A percentile compares a stretch with the other conserved stretches of the same genome.
phyloP scores from a whole-genome alignment of 208 protist species.

The Crithidia expoeki region DNA sequence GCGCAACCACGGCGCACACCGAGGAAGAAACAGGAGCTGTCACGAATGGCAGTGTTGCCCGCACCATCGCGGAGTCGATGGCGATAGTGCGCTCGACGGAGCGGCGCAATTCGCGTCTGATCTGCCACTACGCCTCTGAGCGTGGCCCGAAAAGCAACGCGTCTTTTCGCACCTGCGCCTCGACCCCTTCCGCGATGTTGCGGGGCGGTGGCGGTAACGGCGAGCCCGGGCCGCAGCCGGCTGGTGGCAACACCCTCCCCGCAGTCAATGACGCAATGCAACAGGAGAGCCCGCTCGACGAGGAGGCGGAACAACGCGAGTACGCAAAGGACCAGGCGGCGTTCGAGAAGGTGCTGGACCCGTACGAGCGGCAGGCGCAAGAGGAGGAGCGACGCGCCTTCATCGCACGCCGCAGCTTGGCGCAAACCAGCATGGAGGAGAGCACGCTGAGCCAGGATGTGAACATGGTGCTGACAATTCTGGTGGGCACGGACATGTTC shows the following conservation, averaged over 20 bases:
- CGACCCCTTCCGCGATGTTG: too few relatives aligned
- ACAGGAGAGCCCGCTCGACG: conserved; percentile 5
- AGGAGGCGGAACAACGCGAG: conserved; percentile 18
- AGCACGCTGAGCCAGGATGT: conserved; percentile 57
- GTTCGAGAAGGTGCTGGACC: conserved; percentile 23
- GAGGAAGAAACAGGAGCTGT: background rate
- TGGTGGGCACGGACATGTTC: conserved; percentile 68
- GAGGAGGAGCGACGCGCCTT: conserved; percentile 33
- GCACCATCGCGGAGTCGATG: conserved; percentile 25
- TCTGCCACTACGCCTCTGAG: background rate
- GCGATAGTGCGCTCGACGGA: conserved; percentile 18
- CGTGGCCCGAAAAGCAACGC: background rate
- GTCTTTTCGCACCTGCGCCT: too few relatives aligned
- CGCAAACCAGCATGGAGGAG: conserved; percentile 33
- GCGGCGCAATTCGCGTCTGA: conserved; percentile 18
- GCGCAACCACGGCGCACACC: background rate
- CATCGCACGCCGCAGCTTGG: conserved; percentile 23
- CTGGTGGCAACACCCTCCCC: conserved; percentile 5
- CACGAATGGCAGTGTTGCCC: conserved; percentile 22
- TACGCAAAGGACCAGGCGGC: conserved; percentile 10
- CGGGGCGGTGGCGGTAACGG: too few relatives aligned
- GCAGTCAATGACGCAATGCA: too few relatives aligned
- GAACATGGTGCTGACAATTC: conserved; percentile 61
- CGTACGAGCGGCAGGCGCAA: conserved; percentile 30
- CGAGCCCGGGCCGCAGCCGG: background rate